Evolutionary conservation across 2,329 filamentous ascomycete genomes (phyloP), one percentile per base, ranked within the genome.

Genomic region (Tolypocladium ophioglossoides): DNA sequence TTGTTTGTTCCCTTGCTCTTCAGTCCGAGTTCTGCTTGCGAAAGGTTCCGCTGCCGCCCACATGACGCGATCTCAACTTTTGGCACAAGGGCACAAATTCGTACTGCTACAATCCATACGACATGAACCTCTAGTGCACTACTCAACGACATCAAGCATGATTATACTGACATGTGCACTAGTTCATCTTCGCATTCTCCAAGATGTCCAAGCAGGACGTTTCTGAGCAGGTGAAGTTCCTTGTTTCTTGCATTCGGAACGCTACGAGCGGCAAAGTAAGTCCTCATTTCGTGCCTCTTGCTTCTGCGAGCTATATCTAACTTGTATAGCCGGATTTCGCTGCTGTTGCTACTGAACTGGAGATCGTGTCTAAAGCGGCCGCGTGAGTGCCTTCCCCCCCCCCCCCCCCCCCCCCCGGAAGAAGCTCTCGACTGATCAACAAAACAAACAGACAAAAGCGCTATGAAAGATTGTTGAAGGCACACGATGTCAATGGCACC

Each of bases 381-480:
- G 85, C 85, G 86, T 89, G 77, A 76, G 85, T 78, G 20, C 11
- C n/a, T 52, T 18, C 3, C 5, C 20, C 12, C 8, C 4, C 22
- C 22, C 2, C 4, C n/a, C 18, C 2, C 20, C 12, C 8, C 4
- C 22, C 22, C 2, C 4, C n/a, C 18, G 1, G 11, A n/a, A 22
- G 2, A 14, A 35, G 9, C n/a, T 16, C 46, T 53, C 44, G 3
- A 38, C 34, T 16, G 4, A 38, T 11, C 32, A 11, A 50, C 27
- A 39, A 18, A 35, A 35, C 8, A 20, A 54, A 56, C 62, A 87
- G 85, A 1, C 79, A 83, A 58, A 87, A 87, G 69, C 74, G 84
- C 60, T 87, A 85, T 62, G 82, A 85, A 67, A 79, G 84, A 35
- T 75, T 88, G 64, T 73, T 85, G 69, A 84, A 84, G 64, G 70